Evolutionary conservation across 164 flowering plant genomes (phyloP).

Genomic region (Protea cynaroides): DNA sequence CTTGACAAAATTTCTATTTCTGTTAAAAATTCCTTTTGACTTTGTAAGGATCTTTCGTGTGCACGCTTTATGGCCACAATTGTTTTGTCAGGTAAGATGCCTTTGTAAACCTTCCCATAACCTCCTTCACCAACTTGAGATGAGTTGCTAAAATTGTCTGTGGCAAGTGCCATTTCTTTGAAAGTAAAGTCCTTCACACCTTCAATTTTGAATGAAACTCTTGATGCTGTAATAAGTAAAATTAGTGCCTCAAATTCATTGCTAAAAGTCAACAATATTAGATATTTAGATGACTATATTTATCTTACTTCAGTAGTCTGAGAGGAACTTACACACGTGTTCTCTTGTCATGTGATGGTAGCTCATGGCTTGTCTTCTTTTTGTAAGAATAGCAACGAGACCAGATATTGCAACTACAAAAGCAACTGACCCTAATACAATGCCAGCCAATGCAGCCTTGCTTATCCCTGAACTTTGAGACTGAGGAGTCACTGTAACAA

Average conservation of each 20-base stretch:
- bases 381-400: slow-evolving; percentile 25
- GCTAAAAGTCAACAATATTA: neutral
- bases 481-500: slow-evolving; percentile 23
- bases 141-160: slow-evolving; percentile 14
- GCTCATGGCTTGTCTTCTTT: slow-evolving; percentile 26
- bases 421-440: slow-evolving; percentile 34
- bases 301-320: neutral
- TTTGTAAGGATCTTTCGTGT: slow-evolving; percentile 16
- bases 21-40: slow-evolving; percentile 19
- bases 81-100: slow-evolving; percentile 14
- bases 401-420: slow-evolving; percentile 28
- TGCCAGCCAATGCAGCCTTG: slow-evolving; percentile 38
- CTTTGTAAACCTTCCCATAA: slow-evolving; percentile 20
- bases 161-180: slow-evolving; percentile 10
- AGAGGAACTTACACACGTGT: slow-evolving; percentile 33
- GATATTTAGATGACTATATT: neutral
- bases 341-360: slow-evolving; percentile 26
- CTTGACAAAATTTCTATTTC: slow-evolving; percentile 20
- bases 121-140: slow-evolving; percentile 17
- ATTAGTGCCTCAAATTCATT: neutral
- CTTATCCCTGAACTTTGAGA: slow-evolving; percentile 22
- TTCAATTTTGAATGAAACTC: slow-evolving; percentile 11
- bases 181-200: slow-evolving; percentile 16
- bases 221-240: slow-evolving; percentile 9
- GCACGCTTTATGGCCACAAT: slow-evolving; percentile 19